A percentile compares a stretch with the other conserved stretches of the same genome.
phyloP scores from a whole-genome alignment of 345 rosid genomes.

The Populus euphratica region DNA sequence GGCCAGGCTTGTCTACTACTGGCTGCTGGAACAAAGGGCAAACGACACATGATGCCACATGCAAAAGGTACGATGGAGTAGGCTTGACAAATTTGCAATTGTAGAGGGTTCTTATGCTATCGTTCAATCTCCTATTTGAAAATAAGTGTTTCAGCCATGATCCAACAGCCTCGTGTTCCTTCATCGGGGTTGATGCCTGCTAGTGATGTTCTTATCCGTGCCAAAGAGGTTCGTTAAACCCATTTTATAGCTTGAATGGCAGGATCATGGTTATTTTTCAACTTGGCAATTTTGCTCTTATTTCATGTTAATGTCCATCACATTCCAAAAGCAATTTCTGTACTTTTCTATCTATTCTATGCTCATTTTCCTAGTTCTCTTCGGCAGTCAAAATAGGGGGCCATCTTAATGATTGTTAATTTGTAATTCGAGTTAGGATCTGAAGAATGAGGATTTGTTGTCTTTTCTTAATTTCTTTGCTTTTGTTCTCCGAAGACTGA shows the following conservation, averaged over 20 bases:
- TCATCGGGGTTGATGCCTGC: conserved; percentile 86
- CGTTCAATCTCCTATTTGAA: neutral
- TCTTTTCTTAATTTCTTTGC: neutral
- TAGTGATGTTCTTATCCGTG: conserved; percentile 75
- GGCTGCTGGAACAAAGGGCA: conserved; percentile 81
- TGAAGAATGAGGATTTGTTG: neutral
- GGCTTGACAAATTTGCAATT: neutral
- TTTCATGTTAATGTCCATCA: neutral
- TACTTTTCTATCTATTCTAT: neutral
- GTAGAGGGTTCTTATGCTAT: neutral
- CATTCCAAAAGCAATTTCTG: neutral
- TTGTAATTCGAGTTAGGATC: neutral
- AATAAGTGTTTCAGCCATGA: conserved; percentile 54
- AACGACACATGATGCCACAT: conserved; percentile 85
- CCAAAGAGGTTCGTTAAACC: conserved; percentile 63
- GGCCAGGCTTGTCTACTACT: conserved; percentile 82
- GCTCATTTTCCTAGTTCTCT: neutral
- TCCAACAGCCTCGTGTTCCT: conserved; percentile 83
- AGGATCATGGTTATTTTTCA: neutral
- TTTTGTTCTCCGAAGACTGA: neutral
- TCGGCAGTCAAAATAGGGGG: neutral
- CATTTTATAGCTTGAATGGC: neutral
- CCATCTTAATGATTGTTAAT: neutral
- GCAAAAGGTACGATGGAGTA: conserved; percentile 56
- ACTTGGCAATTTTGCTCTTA: neutral